Evolutionary conservation across 1,284 basidiomycete species (phyloP).

Genomic region (Cryptococcus sp.): DNA sequence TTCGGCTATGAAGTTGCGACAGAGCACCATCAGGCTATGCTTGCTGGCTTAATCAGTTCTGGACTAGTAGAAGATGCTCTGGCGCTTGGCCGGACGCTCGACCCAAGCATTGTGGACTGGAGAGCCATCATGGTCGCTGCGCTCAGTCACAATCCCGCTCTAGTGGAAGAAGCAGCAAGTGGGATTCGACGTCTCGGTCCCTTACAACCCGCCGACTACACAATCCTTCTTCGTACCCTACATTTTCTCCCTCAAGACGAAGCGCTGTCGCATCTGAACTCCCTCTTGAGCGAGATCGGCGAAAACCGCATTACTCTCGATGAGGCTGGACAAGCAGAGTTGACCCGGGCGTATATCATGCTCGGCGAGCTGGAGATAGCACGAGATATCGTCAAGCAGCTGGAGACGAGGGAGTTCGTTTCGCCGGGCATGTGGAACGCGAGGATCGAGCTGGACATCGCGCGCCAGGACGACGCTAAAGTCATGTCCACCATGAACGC

Average conservation of each 20-base stretch:
- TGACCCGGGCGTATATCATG: conserved; percentile 20
- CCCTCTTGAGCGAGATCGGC: conserved; percentile 4
- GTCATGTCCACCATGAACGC: conserved; percentile 11
- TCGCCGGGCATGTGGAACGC: conserved; percentile 20
- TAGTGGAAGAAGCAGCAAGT: conserved; percentile 6
- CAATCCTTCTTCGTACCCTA: conserved; percentile 6
- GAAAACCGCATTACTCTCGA: conserved; percentile 13
- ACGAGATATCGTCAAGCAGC: conserved; percentile 8
- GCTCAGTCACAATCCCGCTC: neutral
- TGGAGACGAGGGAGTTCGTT: conserved; percentile 1
- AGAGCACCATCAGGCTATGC: conserved; percentile 2
- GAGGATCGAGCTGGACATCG: conserved; percentile 19
- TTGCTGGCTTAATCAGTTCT: conserved; percentile 5
- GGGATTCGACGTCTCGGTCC: neutral
- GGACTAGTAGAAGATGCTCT: conserved; percentile 16
- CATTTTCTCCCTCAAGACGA: neutral
- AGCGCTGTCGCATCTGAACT: neutral
- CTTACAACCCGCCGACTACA: conserved; percentile 5
- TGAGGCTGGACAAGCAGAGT: conserved; percentile 13
- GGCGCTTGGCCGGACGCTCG: conserved; percentile 5
- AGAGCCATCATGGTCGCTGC: conserved; percentile 15
- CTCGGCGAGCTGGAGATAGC: conserved; percentile 19
- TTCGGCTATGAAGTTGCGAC: conserved; percentile 9
- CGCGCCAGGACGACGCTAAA: conserved; percentile 8
- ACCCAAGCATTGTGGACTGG: conserved; percentile 8